Evolutionary conservation across 768 basidiomycete genomes (phyloP), one percentile per base, ranked within the genome.

Genomic region (Leucosporidium yakuticum): DNA sequence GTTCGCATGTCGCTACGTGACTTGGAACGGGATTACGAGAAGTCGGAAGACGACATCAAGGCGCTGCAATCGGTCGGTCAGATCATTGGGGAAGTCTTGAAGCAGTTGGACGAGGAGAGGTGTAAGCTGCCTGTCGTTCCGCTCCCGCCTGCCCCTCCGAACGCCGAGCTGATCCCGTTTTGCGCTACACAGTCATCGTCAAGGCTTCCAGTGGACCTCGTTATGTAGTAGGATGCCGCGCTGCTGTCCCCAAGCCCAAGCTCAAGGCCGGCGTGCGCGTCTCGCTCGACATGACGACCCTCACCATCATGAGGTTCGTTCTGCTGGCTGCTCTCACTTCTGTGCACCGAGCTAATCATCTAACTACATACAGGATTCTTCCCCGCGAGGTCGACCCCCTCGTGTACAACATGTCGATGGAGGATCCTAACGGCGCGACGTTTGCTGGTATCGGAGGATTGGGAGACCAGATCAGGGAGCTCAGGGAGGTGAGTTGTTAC

Each of bases 371-470:
- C 69, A 76, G 75, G 48, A 95, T 98, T 62, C 82, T 99, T 25
- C 96, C 96, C 6, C 85, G 96, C 70, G 96, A 99, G 78, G 91
- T 99, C 11, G 96, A 99, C 77, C 96, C 96, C 21, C 81, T 95
- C 75, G 95, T 99, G 17, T 99, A 99, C 83, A 98, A 97, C 81
- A 99, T 98, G 96, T 95, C 91, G 71, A 82, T 96, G 76, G 96
- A 99, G 79, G 95, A 98, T 76, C 92, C 96, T 4, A 93, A 92
- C 81, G 88, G 89, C 60, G 94, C 90, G 11, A 85, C 91, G 6
- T 98, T 98, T 78, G 95, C 95, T 1, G 94, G 93, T 69, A 97
- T 99, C 63, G 96, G 96, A 75, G 96, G 96, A 27, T 80, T 99
- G 64, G 85, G 88, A 54, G 96, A 98, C 70, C 96, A 99, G 82